Base-by-base conservation (phyloP, 345 rosid species). In the Boechera stricta region DNA sequence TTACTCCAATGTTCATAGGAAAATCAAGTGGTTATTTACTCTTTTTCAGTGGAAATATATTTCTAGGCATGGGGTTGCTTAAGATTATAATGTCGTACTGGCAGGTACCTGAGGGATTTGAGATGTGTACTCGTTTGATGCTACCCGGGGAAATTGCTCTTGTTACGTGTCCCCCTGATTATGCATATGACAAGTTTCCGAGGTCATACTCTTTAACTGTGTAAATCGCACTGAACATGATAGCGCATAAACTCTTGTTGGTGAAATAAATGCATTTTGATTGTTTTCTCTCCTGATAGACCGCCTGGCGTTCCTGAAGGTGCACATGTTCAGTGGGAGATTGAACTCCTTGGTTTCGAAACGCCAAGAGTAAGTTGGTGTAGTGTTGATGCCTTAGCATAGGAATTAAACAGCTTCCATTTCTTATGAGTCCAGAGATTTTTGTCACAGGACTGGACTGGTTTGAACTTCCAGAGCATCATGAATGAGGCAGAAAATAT, bases 81-180 rank as follows among this genome's bases (percentile, higher is more conserved):
- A n/a, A 33, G 9, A n/a, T 26, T 64, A 29, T 44, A 39, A 16
- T 62, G 52, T 35, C 26, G 45, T 61, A 70, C 10, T 44, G 32
- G 42, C 68, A 95, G 99, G 98, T 92, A 48, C 98, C 99, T 58
- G 98, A 92, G 84, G 98, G 97, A 74, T 87, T 95, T 86, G 99
- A 95, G 84, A 92, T 91, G 97, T 89, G 89, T 82, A 94, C 94
- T 64, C 94, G 99, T 64, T 73, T 95, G 82, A 95, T 95, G 98
- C 82, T 95, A 44, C 96, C 98, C 16, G 99, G 90, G 77, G 99
- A 95, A 84, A 64, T 86, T 60, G 91, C 97, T 66, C 94, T 92
- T 51, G 97, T 91, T 82, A 89, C 93, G 49, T 92, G 97, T 72
- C 96, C 99, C 71, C 98, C 99, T 85, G 98, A 92, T 79, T 92